These are phyloP conservation scores for Phytophthora melonis DNA, from an alignment of 352 stramenopile genomes.

Conservation along the genomic window DNA sequence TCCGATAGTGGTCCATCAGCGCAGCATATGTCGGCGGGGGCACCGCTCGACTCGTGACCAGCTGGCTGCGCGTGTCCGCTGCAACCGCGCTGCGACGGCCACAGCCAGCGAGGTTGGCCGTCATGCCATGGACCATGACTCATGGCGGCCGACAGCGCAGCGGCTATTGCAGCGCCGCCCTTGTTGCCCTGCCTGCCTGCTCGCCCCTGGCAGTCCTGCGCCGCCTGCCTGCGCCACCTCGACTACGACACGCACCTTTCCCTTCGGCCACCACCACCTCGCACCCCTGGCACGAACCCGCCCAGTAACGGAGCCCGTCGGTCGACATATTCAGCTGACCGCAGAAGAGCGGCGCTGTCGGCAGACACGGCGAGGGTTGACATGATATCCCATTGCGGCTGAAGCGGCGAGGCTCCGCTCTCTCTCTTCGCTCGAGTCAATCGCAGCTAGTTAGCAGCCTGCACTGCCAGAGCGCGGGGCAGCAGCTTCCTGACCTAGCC, in stretches of 20 bases:
- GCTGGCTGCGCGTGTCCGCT: slow-evolving; percentile 1
- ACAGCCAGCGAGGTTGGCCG: not conserved
- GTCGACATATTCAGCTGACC: not conserved
- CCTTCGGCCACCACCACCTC: not conserved
- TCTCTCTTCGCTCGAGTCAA: not conserved
- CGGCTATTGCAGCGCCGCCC: too few relatives aligned
- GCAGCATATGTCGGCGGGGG: not conserved
- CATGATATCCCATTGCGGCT: slow-evolving; percentile 34
- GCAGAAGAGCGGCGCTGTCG: slow-evolving; percentile 2
- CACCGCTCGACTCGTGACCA: slow-evolving; percentile 6
- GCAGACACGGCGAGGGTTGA: slow-evolving; percentile 24
- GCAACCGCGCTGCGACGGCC: not conserved
- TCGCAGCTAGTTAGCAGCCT: not conserved
- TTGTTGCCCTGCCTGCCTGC: not conserved
- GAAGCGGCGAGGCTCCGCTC: not conserved
- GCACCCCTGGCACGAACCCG: not conserved
- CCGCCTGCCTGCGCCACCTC: not conserved
- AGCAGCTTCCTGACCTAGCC: not conserved
- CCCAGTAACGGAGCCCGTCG: not conserved
- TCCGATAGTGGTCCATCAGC: not conserved
- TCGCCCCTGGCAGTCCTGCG: not conserved
- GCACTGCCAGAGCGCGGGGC: not conserved
- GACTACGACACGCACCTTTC: not conserved
- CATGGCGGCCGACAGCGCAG: too few relatives aligned
- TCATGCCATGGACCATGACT: not conserved